Evolutionary conservation across 1,284 basidiomycete genomes (phyloP).

Genomic region (Boletus smithii): DNA sequence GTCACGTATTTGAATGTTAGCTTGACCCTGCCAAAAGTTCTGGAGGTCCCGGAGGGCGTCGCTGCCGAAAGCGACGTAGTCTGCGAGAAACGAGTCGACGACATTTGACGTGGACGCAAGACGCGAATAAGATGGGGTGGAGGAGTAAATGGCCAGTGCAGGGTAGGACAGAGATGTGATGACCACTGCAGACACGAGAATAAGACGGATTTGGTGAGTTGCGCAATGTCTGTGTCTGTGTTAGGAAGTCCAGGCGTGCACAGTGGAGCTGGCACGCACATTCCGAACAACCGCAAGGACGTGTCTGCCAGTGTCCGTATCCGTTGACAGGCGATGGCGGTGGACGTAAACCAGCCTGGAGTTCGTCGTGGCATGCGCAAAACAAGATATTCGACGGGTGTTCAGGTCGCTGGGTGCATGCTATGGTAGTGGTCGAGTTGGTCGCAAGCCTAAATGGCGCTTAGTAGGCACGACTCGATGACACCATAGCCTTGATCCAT

Average conservation of each 20-base stretch:
- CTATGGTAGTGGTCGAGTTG: conserved; percentile 6
- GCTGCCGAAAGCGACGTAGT: conserved; percentile 48
- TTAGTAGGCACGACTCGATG: not conserved
- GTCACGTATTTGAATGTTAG: conserved; percentile 56
- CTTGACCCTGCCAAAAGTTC: conserved; percentile 65
- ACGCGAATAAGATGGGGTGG: conserved; percentile 61
- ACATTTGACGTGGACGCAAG: conserved; percentile 54
- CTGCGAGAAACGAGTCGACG: conserved; percentile 58
- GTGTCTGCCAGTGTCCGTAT: conserved; percentile 44
- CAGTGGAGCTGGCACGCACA: conserved; percentile 48
- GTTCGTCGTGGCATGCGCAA: conserved; percentile 26
- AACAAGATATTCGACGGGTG: conserved; percentile 5
- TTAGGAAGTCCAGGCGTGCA: conserved; percentile 9
- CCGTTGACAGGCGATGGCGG: conserved; percentile 29
- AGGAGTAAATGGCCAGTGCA: conserved; percentile 81
- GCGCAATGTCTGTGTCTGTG: conserved; percentile 65
- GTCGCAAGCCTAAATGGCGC: not conserved
- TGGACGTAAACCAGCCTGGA: conserved; percentile 17
- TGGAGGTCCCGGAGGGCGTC: conserved; percentile 60
- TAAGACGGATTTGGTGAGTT: conserved; percentile 88
- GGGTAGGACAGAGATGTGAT: conserved; percentile 96
- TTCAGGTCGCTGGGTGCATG: conserved; percentile 19
- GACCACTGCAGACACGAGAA: conserved; percentile 90
- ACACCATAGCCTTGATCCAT: not conserved
- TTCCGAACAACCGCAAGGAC: conserved; percentile 69